These are phyloP conservation scores for Citeromyces siamensis DNA, from an alignment of 1,139 yeast species.

Conservation along the genomic window DNA sequence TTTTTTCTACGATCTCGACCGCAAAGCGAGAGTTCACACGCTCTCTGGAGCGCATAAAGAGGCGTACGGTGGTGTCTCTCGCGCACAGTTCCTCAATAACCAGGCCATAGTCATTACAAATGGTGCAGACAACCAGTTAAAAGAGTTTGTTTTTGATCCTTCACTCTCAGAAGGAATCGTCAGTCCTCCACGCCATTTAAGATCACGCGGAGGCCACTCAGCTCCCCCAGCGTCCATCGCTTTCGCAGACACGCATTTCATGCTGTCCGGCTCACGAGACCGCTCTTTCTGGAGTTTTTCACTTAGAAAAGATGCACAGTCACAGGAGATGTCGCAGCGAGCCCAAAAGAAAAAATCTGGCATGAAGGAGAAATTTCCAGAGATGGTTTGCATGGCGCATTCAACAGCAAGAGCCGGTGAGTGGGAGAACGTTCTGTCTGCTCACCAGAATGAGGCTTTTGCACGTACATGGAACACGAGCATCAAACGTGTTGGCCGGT, in stretches of 20 bases:
- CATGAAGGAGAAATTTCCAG: conserved; percentile 60
- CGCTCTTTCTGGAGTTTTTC: conserved; percentile 86
- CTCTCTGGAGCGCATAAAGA: conserved; percentile 66
- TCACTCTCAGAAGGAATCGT: conserved; percentile 60
- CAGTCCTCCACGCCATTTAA: conserved; percentile 82
- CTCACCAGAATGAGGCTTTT: conserved; percentile 70
- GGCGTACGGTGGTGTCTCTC: conserved; percentile 68
- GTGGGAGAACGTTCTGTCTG: conserved; percentile 94
- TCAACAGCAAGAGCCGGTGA: conserved; percentile 75
- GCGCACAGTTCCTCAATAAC: conserved; percentile 70
- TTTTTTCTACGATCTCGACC: conserved; percentile 72
- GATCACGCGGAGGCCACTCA: conserved; percentile 96
- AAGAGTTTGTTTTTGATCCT: conserved; percentile 92
- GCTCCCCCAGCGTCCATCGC: conserved; percentile 73
- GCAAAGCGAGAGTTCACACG: conserved; percentile 61
- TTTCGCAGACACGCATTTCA: conserved; percentile 77
- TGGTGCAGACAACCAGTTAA: conserved; percentile 85
- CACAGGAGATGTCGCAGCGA: conserved; percentile 85
- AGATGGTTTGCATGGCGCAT: conserved; percentile 60
- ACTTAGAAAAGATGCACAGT: conserved; percentile 90
- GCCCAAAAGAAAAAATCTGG: conserved; percentile 41
- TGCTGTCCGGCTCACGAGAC: conserved; percentile 83
- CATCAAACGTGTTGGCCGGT: conserved; percentile 70
- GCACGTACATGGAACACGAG: conserved; percentile 94
- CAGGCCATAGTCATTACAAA: conserved; percentile 87